Evolutionary conservation across 495 filamentous ascomycete species (phyloP), one percentile per base, ranked within the genome.

Genomic region (Aspergillus funiculosus): DNA sequence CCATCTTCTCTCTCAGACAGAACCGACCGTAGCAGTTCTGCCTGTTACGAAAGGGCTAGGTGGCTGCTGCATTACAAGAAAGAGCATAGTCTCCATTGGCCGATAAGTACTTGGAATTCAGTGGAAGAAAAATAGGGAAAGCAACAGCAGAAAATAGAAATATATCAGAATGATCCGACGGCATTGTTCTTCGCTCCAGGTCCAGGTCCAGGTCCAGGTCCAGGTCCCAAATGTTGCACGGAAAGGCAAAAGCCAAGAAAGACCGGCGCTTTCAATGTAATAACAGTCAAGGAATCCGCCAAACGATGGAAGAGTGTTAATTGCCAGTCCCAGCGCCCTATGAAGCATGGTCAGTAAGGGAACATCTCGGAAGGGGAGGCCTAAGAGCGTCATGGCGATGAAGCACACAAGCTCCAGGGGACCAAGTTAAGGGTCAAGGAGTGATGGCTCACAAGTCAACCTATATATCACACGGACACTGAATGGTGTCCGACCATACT

Each of bases 271-370:
- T 34, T 24, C 37, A 36, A 19, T 19, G 21, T 17, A 35, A 36
- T 41, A 27, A 38, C 18, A 13, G 7, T 27, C 28, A 43, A 32
- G 21, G 24, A 36, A 26, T 39, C 19, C 20, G 46, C 30, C 39
- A 45, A 13, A 34, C 48, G 43, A 51, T 46, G 51, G 35, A 36
- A 48, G 34, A 56, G 21, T 46, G 26, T 80, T 63, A 87, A 61
- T 87, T 83, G 28, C 85, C 83, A 22, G 86, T 86, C 65, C 87
- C 85, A 56, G 87, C 63, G 87, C 85, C 60, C 69, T 75, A 45
- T 17, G 29, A 21, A 34, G 9, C 11, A 37, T 14, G 50, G 53
- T 66, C 46, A 69, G 61, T 47, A 58, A 54, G 32, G 22, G 19
- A 7, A 14, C 6, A 11, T 8, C 19, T 27, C n/a, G 21, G 10